Conservation (phyloP, 176 grass and related monocot species). For the Cymbopogon citratus region DNA sequence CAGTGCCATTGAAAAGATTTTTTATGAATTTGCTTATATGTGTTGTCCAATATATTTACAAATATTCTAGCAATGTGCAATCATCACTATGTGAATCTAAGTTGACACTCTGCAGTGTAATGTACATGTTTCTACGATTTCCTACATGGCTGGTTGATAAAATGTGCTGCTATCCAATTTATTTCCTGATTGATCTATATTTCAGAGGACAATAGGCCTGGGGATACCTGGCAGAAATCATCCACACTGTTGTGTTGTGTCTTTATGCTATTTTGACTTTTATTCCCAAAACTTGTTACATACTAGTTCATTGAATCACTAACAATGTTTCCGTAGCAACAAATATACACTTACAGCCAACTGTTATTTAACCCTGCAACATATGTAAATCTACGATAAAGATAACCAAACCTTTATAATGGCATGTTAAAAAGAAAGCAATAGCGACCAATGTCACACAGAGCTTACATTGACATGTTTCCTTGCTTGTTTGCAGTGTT, state of each 20-base stretch:
- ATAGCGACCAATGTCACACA: background rate
- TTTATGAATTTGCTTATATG: background rate
- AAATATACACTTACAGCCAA: background rate
- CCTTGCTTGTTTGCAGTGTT: constrained; percentile 47
- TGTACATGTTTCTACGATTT: background rate
- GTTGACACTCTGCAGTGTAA: background rate
- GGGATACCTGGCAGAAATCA: background rate
- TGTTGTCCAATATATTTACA: too few species aligned
- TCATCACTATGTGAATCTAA: background rate
- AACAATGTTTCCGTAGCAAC: background rate
- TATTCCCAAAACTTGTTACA: background rate
- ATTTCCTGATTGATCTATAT: background rate
- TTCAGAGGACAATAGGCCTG: background rate
- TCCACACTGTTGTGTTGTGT: background rate
- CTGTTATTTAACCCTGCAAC: background rate
- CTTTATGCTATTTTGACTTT: background rate
- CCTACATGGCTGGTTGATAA: background rate
- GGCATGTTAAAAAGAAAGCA: background rate
- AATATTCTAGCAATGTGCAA: background rate
- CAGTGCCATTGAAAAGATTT: background rate
- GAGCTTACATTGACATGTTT: constrained; percentile 10
- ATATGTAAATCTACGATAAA: background rate
- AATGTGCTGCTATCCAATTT: background rate
- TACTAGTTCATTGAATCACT: background rate
- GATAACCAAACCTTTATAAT: background rate